These are phyloP conservation scores for Tieghemiomyces parasiticus DNA, from an alignment of 192 early-diverging fungal genomes.

Conservation along the genomic window DNA sequence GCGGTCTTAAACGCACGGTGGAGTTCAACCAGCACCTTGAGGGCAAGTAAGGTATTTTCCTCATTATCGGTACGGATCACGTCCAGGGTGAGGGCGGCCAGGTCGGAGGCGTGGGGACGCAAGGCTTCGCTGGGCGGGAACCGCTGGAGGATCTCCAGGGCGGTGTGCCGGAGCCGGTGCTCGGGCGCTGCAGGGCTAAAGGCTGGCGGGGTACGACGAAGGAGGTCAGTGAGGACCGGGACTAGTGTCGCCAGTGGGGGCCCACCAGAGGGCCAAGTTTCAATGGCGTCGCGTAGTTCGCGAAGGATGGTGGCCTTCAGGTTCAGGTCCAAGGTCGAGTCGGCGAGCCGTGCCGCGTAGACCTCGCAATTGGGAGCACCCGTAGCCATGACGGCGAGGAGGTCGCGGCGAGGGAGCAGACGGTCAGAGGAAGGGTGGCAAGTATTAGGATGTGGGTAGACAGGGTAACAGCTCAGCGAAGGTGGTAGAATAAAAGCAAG, in stretches of 20 bases:
- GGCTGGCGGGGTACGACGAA: slow-evolving; percentile 53
- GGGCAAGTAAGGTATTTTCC: slow-evolving; percentile 85
- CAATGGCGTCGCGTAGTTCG: slow-evolving; percentile 83
- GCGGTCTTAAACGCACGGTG: slow-evolving; percentile 71
- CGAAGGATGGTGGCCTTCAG: slow-evolving; percentile 68
- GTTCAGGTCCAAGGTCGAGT: slow-evolving; percentile 31
- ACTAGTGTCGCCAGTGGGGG: slow-evolving; percentile 61
- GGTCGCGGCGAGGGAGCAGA: too few relatives aligned
- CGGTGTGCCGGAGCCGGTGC: slow-evolving; percentile 80
- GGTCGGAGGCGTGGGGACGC: slow-evolving; percentile 51
- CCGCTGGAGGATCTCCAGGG: slow-evolving; percentile 86
- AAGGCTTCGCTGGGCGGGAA: slow-evolving; percentile 82
- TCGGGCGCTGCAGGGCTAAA: slow-evolving; percentile 59
- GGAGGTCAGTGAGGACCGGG: slow-evolving; percentile 66
- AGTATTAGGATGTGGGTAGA: too few relatives aligned
- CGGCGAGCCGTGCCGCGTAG: slow-evolving; percentile 33
- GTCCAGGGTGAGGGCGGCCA: slow-evolving; percentile 60
- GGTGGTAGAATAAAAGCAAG: too few relatives aligned
- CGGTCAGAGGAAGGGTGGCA: too few relatives aligned
- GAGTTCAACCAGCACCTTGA: slow-evolving; percentile 92
- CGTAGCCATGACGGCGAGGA: too few relatives aligned
- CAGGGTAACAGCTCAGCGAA: too few relatives aligned
- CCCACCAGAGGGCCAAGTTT: too few relatives aligned
- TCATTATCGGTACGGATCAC: slow-evolving; percentile 86
- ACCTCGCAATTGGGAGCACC: slow-evolving; percentile 36